phyloP scores from a whole-genome alignment of 139 green algal species.

The Haematococcus sp. region DNA sequence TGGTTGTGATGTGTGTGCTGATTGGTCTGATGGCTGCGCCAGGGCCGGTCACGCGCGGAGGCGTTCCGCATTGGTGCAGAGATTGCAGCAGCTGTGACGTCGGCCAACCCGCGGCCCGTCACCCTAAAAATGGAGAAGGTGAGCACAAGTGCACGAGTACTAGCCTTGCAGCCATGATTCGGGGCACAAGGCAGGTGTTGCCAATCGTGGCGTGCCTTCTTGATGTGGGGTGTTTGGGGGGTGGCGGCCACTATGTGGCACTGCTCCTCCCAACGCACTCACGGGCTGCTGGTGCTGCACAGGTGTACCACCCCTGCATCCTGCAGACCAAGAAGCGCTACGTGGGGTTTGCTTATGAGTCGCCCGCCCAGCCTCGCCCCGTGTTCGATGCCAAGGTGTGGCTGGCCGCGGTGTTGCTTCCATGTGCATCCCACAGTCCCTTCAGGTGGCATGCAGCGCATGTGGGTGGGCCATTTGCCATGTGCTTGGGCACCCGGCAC shows the following conservation, averaged over 20 bases:
- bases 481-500: background rate
- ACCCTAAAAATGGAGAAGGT: conserved; percentile 94
- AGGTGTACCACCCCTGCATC: conserved; percentile 92
- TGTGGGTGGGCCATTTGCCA: background rate
- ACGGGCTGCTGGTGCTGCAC: too few species aligned
- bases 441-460: background rate
- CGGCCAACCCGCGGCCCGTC: conserved; percentile 84
- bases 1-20: too few species aligned
- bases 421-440: too few species aligned
- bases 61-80: conserved; percentile 84
- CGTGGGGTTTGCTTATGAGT: conserved; percentile 89
- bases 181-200: too few species aligned
- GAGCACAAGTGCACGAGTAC: background rate
- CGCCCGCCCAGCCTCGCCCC: conserved; percentile 47
- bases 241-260: too few species aligned
- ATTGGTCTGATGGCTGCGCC: too few species aligned
- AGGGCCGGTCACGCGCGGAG: conserved; percentile 66
- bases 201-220: too few species aligned
- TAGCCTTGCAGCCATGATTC: too few species aligned
- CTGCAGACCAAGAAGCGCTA: conserved; percentile 98
- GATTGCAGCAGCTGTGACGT: conserved; percentile 85
- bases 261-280: too few species aligned
- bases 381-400: conserved; percentile 76
- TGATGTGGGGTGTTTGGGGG: too few species aligned
- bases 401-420: background rate